Percentiles rank a stretch among this genome's conserved stretches.
Evolutionary conservation across 257 asterid genomes (phyloP).

Genomic region (Orobanche coerulescens): DNA sequence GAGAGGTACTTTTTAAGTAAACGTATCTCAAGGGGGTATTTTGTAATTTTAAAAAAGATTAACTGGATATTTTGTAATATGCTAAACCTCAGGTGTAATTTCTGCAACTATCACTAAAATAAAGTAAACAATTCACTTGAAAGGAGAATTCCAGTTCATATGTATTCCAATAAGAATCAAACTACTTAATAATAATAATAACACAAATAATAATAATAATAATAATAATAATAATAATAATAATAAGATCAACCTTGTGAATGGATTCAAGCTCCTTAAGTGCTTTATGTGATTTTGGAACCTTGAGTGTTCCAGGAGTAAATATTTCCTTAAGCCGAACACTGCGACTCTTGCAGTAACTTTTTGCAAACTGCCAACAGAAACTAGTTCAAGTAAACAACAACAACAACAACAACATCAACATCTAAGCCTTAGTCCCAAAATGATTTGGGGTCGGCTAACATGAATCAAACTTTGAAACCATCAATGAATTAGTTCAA

Average conservation of each 20-base stretch:
- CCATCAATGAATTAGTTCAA: not conserved
- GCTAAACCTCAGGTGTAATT: too few relatives aligned
- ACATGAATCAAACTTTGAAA: too few relatives aligned
- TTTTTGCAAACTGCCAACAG: slow-evolving; percentile 63
- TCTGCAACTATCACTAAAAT: too few relatives aligned
- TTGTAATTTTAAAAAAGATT: not conserved
- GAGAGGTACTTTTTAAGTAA: too few relatives aligned
- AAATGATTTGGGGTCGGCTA: too few relatives aligned
- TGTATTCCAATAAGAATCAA: too few relatives aligned
- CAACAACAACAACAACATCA: too few relatives aligned
- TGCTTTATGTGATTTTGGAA: slow-evolving; percentile 65
- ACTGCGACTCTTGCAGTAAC: slow-evolving; percentile 49
- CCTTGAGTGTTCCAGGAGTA: slow-evolving; percentile 69
- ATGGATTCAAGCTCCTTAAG: slow-evolving; percentile 95
- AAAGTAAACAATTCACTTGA: not conserved
- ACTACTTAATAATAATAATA: too few relatives aligned
- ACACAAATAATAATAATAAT: not conserved
- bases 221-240: not conserved
- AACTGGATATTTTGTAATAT: too few relatives aligned
- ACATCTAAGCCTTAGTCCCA: too few relatives aligned
- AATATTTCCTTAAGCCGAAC: slow-evolving; percentile 86
- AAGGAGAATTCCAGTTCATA: not conserved
- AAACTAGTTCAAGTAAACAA: not conserved
- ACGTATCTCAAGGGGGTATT: too few relatives aligned
- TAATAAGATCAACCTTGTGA: slow-evolving; percentile 61